Base-by-base conservation (phyloP, 768 basidiomycete genomes). In the Multifurca ochricompacta region DNA sequence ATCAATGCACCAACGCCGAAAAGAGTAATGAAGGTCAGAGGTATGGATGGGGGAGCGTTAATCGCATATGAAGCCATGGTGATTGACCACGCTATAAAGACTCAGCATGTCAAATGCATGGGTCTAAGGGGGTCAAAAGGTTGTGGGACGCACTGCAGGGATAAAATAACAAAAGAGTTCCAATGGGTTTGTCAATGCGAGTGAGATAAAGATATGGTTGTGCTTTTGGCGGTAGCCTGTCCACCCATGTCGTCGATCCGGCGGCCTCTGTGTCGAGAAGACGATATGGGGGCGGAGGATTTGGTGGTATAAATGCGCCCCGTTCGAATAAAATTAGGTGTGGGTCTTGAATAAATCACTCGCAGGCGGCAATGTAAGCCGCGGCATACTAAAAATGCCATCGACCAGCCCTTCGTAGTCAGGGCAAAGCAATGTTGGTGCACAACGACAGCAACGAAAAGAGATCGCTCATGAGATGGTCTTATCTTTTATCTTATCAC, bases 101-200 rank as follows among this genome's bases (percentile, higher is more conserved):
- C 32, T 23, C 21, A 13, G 4, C 18, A 21, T 14, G 13, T 21
- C 25, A 10, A 34, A 40, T 16, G 11, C 21, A 21, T 6, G 43
- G 32, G 21, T 25, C 10, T 6, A 18, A 28, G 18, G 6, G 5
- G 49, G 36, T 13, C 23, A 8, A 18, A 34, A 42, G 34, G 14
- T n/a, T 19, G 37, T 3, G 27, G 39, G 45, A 80, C 85, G 62
- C 51, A 96, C 95, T 80, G 68, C 96, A 98, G 1, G 96, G 96
- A 72, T 91, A 94, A 67, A 87, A 95, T 14, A 99, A 75, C 13
- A 99, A 69, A 41, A 93, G 72, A 0, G 91, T 91, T 30, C 96
- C 96, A 55, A 96, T 97, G 16, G 96, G 95, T 66, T 97, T 99
- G 73, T 99, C 94, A 35, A 95, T 76, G 51, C 96, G 80, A 41